These are phyloP conservation scores for Populus trichocarpa DNA, from an alignment of 441 rosid species.

Conservation along the genomic window DNA sequence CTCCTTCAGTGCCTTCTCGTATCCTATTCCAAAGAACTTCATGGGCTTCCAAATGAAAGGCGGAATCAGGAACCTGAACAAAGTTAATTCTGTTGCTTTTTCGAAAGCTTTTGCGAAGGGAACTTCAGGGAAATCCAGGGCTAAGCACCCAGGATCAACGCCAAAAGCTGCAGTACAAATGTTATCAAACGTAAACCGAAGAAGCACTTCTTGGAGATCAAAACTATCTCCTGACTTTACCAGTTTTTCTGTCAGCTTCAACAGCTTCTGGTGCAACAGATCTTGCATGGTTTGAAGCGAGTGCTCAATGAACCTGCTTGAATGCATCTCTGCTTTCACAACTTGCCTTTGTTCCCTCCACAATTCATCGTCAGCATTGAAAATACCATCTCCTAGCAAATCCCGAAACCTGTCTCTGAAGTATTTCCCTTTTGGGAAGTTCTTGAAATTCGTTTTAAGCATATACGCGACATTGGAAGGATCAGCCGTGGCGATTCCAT, in stretches of 20 bases:
- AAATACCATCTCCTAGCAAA: constrained; percentile 69
- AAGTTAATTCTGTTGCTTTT: constrained; percentile 63
- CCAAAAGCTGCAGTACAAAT: constrained; percentile 68
- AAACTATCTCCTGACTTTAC: constrained; percentile 35
- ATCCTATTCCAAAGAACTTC: constrained; percentile 51
- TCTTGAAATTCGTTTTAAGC: constrained; percentile 60
- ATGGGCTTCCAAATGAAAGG: constrained; percentile 65
- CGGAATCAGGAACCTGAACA: constrained; percentile 55
- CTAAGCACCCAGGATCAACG: constrained; percentile 65
- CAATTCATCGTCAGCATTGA: constrained; percentile 50
- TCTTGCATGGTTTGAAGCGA: constrained; percentile 45
- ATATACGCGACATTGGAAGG: constrained; percentile 61
- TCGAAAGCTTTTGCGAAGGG: constrained; percentile 79
- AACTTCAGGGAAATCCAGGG: constrained; percentile 49
- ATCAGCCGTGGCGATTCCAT: constrained; percentile 51
- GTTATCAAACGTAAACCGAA: constrained; percentile 70
- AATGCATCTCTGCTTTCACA: constrained; percentile 61
- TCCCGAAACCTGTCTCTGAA: constrained; percentile 56
- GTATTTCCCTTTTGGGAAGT: constrained; percentile 70
- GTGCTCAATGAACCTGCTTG: constrained; percentile 44
- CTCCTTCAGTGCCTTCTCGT: constrained; percentile 48
- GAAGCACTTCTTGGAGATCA: constrained; percentile 68
- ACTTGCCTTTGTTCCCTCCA: constrained; percentile 66
- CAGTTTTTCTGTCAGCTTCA: constrained; percentile 42
- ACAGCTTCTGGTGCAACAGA: constrained; percentile 50